A percentile compares a stretch with the other conserved stretches of the same genome.
phyloP scores from a whole-genome alignment of 257 asterid genomes.

The Buddleja alternifolia region DNA sequence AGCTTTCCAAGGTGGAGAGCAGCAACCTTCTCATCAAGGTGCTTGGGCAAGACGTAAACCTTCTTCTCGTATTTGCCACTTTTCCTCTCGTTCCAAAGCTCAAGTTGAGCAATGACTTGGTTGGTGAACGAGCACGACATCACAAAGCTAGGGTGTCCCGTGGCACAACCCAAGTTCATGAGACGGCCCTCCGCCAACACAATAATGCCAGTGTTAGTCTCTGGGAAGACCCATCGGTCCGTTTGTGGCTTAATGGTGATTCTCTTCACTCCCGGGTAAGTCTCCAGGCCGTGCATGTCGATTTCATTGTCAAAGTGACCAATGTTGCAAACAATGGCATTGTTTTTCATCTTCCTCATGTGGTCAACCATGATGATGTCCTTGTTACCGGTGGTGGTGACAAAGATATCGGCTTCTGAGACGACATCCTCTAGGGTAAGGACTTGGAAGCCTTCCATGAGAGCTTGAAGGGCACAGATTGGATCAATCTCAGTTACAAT shows the following conservation, averaged over 20 bases:
- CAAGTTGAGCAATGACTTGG: constrained; percentile 48
- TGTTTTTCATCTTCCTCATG: constrained; percentile 46
- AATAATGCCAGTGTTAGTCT: constrained; percentile 31
- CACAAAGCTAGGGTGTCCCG: constrained; percentile 53
- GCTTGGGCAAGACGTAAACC: constrained; percentile 46
- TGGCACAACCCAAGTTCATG: constrained; percentile 52
- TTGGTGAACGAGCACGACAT: constrained; percentile 53
- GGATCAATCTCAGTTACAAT: constrained; percentile 43
- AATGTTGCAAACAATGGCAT: constrained; percentile 51
- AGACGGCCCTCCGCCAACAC: constrained; percentile 48
- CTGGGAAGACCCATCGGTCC: constrained; percentile 41
- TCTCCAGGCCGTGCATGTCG: constrained; percentile 45
- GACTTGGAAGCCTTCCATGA: constrained; percentile 47
- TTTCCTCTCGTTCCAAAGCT: constrained; percentile 46
- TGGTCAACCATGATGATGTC: constrained; percentile 45
- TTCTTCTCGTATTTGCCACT: constrained; percentile 44
- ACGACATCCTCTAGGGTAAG: constrained; percentile 37
- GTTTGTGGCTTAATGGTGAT: constrained; percentile 46
- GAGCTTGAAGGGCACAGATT: constrained; percentile 46
- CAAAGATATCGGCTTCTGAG: constrained; percentile 38
- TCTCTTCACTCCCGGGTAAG: constrained; percentile 43
- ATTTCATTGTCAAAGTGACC: constrained; percentile 50
- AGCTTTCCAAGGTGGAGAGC: constrained; percentile 49
- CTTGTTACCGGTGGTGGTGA: constrained; percentile 47
- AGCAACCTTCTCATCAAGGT: constrained; percentile 48